Base-by-base conservation (phyloP, 2,329 filamentous ascomycete species). In the Raffaelea albimanens region DNA sequence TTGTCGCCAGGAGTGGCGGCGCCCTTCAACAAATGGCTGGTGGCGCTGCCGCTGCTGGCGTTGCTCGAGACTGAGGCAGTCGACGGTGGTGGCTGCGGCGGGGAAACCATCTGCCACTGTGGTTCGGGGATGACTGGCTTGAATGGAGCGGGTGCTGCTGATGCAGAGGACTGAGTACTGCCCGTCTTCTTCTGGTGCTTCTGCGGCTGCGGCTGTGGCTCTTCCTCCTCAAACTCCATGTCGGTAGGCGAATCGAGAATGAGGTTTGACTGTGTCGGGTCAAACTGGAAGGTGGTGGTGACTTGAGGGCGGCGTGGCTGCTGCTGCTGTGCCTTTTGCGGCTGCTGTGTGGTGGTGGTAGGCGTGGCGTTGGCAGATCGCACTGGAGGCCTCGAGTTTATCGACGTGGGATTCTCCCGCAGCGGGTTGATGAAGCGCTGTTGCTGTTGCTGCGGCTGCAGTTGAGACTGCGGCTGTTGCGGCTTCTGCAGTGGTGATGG, bases 41-140 rank as follows among this genome's bases (percentile, higher is more conserved):
- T 47, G 21, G 40, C 45, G 49, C 40, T 56, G 55, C 40, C 50
- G 40, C 51, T 53, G 23, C 52, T 54, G 21, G 23, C 42, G n/a
- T 33, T 48, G 36, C 47, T 49, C 13, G 59, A 54, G 3, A 54
- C 56, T 11, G 55, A 56, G 36, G 56, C 63, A 34, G 57, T 61
- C n/a, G 64, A 56, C 3, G 68, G n/a, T n/a, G n/a, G n/a, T n/a
- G n/a, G n/a, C n/a, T n/a, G n/a, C n/a, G n/a, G 63, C 2, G 67
- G 62, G 0, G 67, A 67, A 10, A 73, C 57, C 61, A 73, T 72
- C 51, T 73, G 63, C 70, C 72, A 74, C 44, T 66, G 61, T 4
- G 71, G 70, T 49, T 72, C 67, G 7, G 61, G 56, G 10, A 65
- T 55, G 3, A 63, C 61, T 2, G 67, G 66, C 34, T 61, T 62